Evolutionary conservation across 352 stramenopile genomes (phyloP), one percentile per base, ranked within the genome.

Genomic region (Phytophthora pluvialis): DNA sequence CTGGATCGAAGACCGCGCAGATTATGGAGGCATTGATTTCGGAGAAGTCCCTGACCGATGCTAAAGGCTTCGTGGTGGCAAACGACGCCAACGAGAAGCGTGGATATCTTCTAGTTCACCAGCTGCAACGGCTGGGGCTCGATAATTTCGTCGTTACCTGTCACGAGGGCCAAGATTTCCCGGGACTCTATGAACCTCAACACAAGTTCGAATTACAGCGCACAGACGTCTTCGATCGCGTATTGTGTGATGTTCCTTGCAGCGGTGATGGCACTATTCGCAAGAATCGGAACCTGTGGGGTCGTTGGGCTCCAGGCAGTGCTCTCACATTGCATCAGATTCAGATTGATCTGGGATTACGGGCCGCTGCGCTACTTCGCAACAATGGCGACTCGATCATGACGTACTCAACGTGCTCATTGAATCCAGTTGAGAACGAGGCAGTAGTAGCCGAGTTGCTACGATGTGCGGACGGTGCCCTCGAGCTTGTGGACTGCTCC

Each of bases 361-460:
- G 97, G 8, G 96, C 91, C 15, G 83, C 97, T 25, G 78, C 91
- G n/a, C 64, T 98, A 16, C 77, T 99, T 28, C 88, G 55, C 15
- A 39, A 70, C 21, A 18, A 58, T 45, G 66, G 84, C n/a, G 88
- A 90, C 18, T 93, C 94, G 3, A 78, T 91, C 53, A 97, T 98
- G 89, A 94, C 98, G 15, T 98, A 98, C 63, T 98, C 90, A 12
- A 98, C 95, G 29, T 99, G 98, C 70, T 99, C 90, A 32, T 75
- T 99, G 49, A 99, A 99, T 76, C 98, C 98, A 1, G 85, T 99
- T 15, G 98, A 99, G 76, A 93, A 99, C 69, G 98, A 99, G 72
- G 97, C 98, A 1, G 80, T 84, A 6, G 92, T 99, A 3, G 82
- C 86, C 3, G 92, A 98, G 56, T 80, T 99, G 33, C 74, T 99